Evolutionary conservation across 345 rosid genomes (phyloP), one percentile per base, ranked within the genome.

Genomic region (Eucalyptus lansdowneana): DNA sequence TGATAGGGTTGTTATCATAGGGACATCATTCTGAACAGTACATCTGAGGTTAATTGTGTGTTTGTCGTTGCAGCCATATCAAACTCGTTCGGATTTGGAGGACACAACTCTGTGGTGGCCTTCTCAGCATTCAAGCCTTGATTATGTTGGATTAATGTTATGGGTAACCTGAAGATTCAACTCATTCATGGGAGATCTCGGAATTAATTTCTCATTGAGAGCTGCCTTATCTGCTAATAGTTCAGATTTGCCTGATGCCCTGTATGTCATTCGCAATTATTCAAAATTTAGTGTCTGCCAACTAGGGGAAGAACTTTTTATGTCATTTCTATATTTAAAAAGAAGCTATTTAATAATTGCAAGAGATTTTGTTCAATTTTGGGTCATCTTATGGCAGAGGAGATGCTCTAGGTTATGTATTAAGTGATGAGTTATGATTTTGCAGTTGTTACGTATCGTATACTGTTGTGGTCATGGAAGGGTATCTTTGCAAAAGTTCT

Each of bases 81-180:
- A 67, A 97, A 98, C 92, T 98, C 99, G 5, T 98, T 97, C 4
- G 99, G 99, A 54, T 98, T 98, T 11, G 99, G 99, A 87, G 99
- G 99, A 92, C 99, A 98, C 93, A 98, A 98, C 96, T 96, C 99
- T 1, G 99, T 98, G 2, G 99, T 96, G 49, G 97, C 96, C 8
- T 98, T 98, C 90, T 96, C 99, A 69, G 93, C 99, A 37, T 98
- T 95, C 93, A 96, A 93, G 91, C 98, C 99, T 60, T 98, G 96
- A 97, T 44, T 88, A 83, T 22, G 50, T 29, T 16, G 67, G 60
- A 44, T 24, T 47, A 54, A 17, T 54, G 31, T 54, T 51, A 60
- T 3, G 31, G 69, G n/a, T 60, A 42, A 54, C 34, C n/a, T 27
- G 88, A 51, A 24, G 45, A 53, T n/a, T 47, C 62, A 54, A 54